Conservation (phyloP, 2,329 filamentous ascomycete genomes). For the Xylariaceae sp. region DNA sequence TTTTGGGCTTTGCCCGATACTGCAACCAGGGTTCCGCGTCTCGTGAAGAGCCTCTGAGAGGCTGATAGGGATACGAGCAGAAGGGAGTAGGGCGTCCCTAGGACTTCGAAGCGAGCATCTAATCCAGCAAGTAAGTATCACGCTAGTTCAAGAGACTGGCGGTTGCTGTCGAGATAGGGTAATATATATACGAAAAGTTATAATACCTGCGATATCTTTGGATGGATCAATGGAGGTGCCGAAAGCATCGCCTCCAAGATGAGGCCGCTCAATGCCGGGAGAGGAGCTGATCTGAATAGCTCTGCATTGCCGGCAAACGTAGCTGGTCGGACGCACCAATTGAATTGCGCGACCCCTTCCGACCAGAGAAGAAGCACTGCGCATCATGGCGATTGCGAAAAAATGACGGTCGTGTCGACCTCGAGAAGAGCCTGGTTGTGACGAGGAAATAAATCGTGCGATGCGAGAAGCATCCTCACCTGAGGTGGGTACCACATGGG, state of each 20-base stretch:
- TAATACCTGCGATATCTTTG: slow-evolving; percentile 55
- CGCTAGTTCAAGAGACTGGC: too few species aligned
- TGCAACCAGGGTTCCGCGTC: slow-evolving; percentile 86
- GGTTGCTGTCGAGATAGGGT: too few species aligned
- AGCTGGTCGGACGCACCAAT: slow-evolving; percentile 33
- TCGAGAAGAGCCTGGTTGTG: slow-evolving; percentile 10
- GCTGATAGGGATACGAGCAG: slow-evolving; percentile 91
- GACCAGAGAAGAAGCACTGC: slow-evolving; percentile 32
- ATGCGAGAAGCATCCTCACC: slow-evolving; percentile 2
- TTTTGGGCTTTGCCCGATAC: slow-evolving; percentile 90
- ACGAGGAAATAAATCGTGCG: slow-evolving; percentile 13
- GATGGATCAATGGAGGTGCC: slow-evolving; percentile 49
- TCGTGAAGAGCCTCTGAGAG: slow-evolving; percentile 90
- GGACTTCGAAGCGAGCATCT: slow-evolving; percentile 95
- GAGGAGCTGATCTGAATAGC: slow-evolving; percentile 65
- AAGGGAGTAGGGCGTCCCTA: slow-evolving; percentile 89
- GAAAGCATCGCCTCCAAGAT: slow-evolving; percentile 57
- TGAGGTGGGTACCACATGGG: too few species aligned
- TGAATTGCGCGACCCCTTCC: slow-evolving; percentile 28
- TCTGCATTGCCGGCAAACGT: slow-evolving; percentile 59
- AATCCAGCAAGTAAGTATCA: slow-evolving; percentile 10
- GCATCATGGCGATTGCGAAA: slow-evolving; percentile 29
- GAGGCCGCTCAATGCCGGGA: slow-evolving; percentile 59
- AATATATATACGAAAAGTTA: slow-evolving; percentile 1
- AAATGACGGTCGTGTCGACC: not conserved